A percentile compares a stretch with the other conserved stretches of the same genome.
phyloP scores from a whole-genome alignment of 148 eudicot species.

The Rhododendron mucronatum region DNA sequence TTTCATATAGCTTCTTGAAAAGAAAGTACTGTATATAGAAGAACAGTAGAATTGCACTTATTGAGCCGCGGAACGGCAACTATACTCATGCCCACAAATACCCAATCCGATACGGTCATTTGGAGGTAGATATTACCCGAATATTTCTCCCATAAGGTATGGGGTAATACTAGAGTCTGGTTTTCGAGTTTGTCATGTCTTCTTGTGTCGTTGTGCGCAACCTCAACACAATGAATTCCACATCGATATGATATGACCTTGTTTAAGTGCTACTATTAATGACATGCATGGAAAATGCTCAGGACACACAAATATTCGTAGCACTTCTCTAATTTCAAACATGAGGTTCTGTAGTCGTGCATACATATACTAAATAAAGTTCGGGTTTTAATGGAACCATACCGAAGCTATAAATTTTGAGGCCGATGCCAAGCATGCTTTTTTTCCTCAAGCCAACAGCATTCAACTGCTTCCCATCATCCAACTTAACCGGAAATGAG shows the following conservation, averaged over 20 bases:
- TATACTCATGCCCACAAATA: too few species aligned
- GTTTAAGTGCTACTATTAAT: too few species aligned
- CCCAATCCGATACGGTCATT: background rate
- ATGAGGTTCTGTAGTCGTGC: too few species aligned
- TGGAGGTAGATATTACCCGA: background rate
- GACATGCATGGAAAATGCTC: too few species aligned
- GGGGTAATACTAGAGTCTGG: background rate
- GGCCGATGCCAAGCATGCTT: constrained; percentile 41
- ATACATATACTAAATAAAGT: background rate
- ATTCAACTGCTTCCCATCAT: constrained; percentile 40
- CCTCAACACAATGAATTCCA: too few species aligned
- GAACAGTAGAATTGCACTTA: background rate
- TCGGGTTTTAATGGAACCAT: constrained; percentile 1
- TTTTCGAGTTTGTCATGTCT: too few species aligned
- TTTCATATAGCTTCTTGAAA: background rate
- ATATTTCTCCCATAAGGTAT: background rate
- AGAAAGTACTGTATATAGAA: background rate
- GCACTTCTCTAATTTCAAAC: too few species aligned
- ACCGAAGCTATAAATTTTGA: constrained; percentile 47
- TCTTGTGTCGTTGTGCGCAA: too few species aligned
- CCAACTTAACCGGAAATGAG: constrained; percentile 32
- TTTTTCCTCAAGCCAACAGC: constrained; percentile 47
- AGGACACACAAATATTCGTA: too few species aligned
- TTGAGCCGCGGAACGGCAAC: too few species aligned
- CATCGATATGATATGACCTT: too few species aligned